phyloP scores from a whole-genome alignment of 345 rosid species.

The Jatropha curcas region DNA sequence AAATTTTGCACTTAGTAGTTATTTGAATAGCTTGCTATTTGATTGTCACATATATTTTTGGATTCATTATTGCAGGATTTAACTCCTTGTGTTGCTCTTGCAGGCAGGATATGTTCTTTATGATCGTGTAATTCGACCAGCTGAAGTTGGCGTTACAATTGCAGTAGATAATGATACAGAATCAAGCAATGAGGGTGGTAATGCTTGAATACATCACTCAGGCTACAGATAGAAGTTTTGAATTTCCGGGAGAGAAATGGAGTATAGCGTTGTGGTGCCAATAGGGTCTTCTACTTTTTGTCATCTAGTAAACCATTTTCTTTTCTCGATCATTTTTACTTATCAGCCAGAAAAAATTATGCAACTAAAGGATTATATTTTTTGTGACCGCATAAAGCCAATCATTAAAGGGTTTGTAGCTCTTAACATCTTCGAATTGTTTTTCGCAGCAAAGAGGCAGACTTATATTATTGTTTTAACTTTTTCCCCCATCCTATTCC shows the following conservation, averaged over 20 bases:
- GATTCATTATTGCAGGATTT: neutral
- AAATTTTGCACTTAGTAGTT: neutral
- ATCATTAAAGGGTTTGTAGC: too few relatives aligned
- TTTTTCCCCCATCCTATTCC: too few relatives aligned
- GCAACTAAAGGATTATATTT: too few relatives aligned
- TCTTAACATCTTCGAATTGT: too few relatives aligned
- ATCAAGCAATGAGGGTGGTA: slow-evolving; percentile 19
- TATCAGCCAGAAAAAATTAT: neutral
- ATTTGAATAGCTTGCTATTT: neutral
- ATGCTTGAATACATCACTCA: slow-evolving; percentile 33
- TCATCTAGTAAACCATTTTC: neutral
- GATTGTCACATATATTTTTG: too few relatives aligned
- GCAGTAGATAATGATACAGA: slow-evolving; percentile 38
- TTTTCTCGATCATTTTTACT: neutral
- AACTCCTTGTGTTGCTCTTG: slow-evolving; percentile 5
- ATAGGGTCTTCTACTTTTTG: too few relatives aligned
- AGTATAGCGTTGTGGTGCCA: too few relatives aligned
- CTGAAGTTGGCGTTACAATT: slow-evolving; percentile 89
- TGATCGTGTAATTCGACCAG: slow-evolving; percentile 88
- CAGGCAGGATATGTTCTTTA: slow-evolving; percentile 80
- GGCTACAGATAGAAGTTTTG: slow-evolving; percentile 19
- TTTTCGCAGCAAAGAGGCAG: too few relatives aligned
- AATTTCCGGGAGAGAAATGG: slow-evolving; percentile 2
- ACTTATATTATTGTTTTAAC: too few relatives aligned
- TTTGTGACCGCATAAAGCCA: too few relatives aligned